Base-by-base conservation (phyloP, 306 rosid species). In the Prunus mira region DNA sequence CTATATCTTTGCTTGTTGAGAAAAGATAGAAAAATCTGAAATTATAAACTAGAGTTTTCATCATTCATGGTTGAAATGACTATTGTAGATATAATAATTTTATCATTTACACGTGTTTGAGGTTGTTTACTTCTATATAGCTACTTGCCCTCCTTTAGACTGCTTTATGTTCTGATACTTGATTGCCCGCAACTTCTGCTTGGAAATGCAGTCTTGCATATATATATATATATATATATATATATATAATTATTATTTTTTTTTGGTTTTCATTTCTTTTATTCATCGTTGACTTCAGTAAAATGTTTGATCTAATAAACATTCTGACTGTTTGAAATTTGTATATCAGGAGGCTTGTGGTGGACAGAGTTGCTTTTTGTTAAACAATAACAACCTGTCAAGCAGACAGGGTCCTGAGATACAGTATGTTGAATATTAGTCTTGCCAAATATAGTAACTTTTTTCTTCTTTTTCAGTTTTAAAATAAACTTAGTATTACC, bases 311-410 rank as follows among this genome's bases (percentile, higher is more conserved):
- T 56, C 6, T 46, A 12, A 14, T 52, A 24, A 56, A 9, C 58
- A 32, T 52, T 32, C 73, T 81, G 62, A 76, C 45, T 46, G 19
- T 69, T 64, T 58, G 28, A 43, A 15, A 52, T 34, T 62, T 10
- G 3, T 24, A 61, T 77, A 65, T 60, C 89, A 90, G 97, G 98
- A 90, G 76, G 89, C 61, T 74, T 95, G 96, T 75, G 89, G 88
- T 10, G 96, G 97, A 74, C 87, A 76, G 70, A 88, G 92, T 82
- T 95, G 97, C 87, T 92, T 95, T 78, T 78, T 83, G 71, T 78
- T 92, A 12, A 82, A 79, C 83, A 95, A 89, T 84, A 65, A 83
- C 86, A 82, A 81, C 6, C 73, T 76, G 46, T 86, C 91, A 63
- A 83, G 85, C 78, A 85, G 63, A 82, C 76, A 77, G 67, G 89